Evolutionary conservation across 2,329 filamentous ascomycete species (phyloP), one percentile per base, ranked within the genome.

Genomic region (Pyricularia sp.): DNA sequence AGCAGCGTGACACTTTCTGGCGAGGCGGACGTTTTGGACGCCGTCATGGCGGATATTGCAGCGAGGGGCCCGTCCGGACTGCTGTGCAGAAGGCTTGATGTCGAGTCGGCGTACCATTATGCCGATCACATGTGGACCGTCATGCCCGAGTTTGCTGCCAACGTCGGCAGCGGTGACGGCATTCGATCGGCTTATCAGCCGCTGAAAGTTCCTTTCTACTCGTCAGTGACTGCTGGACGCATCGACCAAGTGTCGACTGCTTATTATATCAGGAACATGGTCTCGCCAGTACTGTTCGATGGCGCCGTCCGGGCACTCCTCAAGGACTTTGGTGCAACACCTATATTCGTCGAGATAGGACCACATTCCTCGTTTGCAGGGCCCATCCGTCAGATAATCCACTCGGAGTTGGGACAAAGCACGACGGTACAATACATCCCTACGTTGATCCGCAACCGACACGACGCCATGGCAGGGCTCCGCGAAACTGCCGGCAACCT

Each of bases 221-320:
- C 61, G 1, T 64, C 64, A 14, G 67, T 67, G 28, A 65, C 33
- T 4, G 25, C 33, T 0, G 11, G 11, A 1, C 11, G 9, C 4
- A 58, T 63, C 28, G 68, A n/a, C 33, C 36, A 70, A 6, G n/a
- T 70, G 10, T 67, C 73, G 12, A 66, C 26, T 0, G 72, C 55
- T 12, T 78, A 79, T 68, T 80, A 78, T 78, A 69, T 69, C 0
- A 71, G 73, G 17, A 80, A 80, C 67, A 73, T 80, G 72, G 70
- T 72, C 11, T 73, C 72, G 1, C 74, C 78, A 4, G 78, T 80
- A 0, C 67, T 74, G 2, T 81, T 81, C 69, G 73, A 71, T 3
- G 71, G 77, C 50, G 78, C 78, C 0, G 74, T 3, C 14, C 72
- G 31, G 12, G 33, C 42, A 2, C 14, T 68, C 30, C 58, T 68